These are phyloP conservation scores for Aphanomyces stellatus DNA, from an alignment of 352 stramenopile species.

Conservation along the genomic window DNA sequence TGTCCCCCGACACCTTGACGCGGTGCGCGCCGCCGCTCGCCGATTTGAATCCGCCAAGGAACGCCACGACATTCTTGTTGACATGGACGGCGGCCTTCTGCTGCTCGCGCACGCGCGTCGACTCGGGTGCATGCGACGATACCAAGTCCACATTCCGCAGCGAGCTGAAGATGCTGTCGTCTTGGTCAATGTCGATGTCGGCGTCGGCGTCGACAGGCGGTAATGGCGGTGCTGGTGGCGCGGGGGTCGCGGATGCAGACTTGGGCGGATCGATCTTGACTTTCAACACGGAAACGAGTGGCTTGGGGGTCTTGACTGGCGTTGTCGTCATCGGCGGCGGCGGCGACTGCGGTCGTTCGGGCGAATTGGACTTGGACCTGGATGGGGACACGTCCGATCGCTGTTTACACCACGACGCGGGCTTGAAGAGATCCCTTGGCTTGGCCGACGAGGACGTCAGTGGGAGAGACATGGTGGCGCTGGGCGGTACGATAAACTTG, in stretches of 20 bases:
- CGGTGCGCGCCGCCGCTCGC: conserved; percentile 28
- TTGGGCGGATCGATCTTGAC: not conserved
- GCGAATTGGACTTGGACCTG: not conserved
- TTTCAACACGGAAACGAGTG: not conserved
- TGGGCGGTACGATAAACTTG: not conserved
- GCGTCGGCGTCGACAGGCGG: not conserved
- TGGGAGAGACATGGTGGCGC: too few relatives aligned
- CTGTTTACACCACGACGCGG: not conserved
- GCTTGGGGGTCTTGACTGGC: conserved; percentile 6
- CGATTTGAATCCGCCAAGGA: conserved; percentile 55
- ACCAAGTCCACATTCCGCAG: conserved; percentile 20
- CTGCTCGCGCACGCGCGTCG: not conserved
- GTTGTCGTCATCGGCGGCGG: not conserved
- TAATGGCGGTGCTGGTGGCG: not conserved
- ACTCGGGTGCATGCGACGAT: conserved; percentile 13
- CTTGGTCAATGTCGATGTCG: conserved; percentile 1
- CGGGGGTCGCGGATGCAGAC: too few relatives aligned
- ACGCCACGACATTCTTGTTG: conserved; percentile 46
- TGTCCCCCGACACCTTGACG: conserved; percentile 32
- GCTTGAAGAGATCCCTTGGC: not conserved
- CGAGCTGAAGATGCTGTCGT: conserved; percentile 20
- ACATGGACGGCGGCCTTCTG: not conserved
- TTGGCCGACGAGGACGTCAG: too few relatives aligned
- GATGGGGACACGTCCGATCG: not conserved
- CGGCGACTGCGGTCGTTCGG: not conserved